Evolutionary conservation across 2,329 filamentous ascomycete species (phyloP).

Genomic region (Botrytis byssoidea): DNA sequence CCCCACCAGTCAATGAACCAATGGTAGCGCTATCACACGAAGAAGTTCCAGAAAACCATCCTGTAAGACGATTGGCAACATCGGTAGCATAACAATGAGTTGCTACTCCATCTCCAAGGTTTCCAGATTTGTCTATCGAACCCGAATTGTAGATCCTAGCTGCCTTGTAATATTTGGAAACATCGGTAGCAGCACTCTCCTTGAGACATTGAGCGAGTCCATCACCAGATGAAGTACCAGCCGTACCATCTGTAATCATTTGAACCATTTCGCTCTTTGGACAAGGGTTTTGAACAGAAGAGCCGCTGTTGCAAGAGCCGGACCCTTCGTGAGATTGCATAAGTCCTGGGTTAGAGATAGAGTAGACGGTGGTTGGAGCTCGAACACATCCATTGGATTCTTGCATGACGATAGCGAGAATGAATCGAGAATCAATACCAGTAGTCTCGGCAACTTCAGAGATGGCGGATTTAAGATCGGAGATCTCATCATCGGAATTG

Average conservation of each 20-base stretch:
- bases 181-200: conserved; percentile 31
- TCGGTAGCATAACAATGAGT: conserved; percentile 33
- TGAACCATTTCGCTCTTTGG: conserved; percentile 31
- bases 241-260: conserved; percentile 38
- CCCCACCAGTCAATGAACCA: conserved; percentile 18
- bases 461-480: conserved; percentile 22
- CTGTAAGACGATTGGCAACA: conserved; percentile 32
- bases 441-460: conserved; percentile 21
- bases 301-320: conserved; percentile 28
- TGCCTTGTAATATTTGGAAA: conserved; percentile 39
- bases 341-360: conserved; percentile 30
- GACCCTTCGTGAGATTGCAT: conserved; percentile 33
- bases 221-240: conserved; percentile 34
- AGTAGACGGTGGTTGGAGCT: conserved; percentile 23
- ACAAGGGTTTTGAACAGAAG: conserved; percentile 20
- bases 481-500: conserved; percentile 24
- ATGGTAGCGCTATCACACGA: conserved; percentile 24
- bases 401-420: conserved; percentile 40
- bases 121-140: conserved; percentile 36
- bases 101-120: conserved; percentile 36
- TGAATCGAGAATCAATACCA: conserved; percentile 32
- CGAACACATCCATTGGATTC: conserved; percentile 37
- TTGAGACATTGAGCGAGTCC: conserved; percentile 33
- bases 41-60: conserved; percentile 21
- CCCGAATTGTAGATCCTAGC: conserved; percentile 46